Base-by-base conservation (phyloP, 495 filamentous ascomycete genomes). In the Paragyromitra xinjiangensis region DNA sequence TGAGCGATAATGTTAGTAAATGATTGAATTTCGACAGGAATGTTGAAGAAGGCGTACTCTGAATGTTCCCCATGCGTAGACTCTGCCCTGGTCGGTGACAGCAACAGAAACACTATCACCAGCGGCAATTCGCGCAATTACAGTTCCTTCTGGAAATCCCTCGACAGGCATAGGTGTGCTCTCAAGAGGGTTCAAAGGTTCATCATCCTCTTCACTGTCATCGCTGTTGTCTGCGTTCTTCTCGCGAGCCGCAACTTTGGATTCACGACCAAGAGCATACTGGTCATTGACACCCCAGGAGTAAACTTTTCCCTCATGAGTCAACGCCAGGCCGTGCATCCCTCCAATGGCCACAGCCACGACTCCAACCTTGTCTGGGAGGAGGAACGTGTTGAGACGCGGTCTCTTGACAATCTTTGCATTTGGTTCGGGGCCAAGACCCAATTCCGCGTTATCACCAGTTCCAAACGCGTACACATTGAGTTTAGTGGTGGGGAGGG, bases 281-380 rank as follows among this genome's bases (percentile, higher is more conserved):
- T 91, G 86, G 75, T 91, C 89, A 75, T 92, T 93, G 69, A 91
- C 90, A 71, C 91, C 91, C 91, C 91, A 93, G 1, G 90, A 91
- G 44, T 90, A 84, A 62, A 93, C 88, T 76, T 86, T 85, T 81
- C 90, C 91, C 75, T 92, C 88, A 7, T 86, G 82, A 12, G 91
- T 92, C 2, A 93, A 85, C 8, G 89, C 90, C 66, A 88, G 84
- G 55, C 84, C 85, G 73, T 93, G 91, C 89, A 92, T 91, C 39
- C 90, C 91, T 29, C 91, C 91, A 56, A 87, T 85, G 50, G 89
- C 88, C 8, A 93, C 78, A 44, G 88, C 85, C 26, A 92, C 89
- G 37, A 92, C 86, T 19, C 91, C 90, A 44, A 92, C 88, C 24
- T 85, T 85, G 55, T 90, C 87, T 14, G 90, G 86, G 45, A 83